These are phyloP conservation scores for Picochlorum sp. DNA, from an alignment of 139 green algal species.

Conservation along the genomic window DNA sequence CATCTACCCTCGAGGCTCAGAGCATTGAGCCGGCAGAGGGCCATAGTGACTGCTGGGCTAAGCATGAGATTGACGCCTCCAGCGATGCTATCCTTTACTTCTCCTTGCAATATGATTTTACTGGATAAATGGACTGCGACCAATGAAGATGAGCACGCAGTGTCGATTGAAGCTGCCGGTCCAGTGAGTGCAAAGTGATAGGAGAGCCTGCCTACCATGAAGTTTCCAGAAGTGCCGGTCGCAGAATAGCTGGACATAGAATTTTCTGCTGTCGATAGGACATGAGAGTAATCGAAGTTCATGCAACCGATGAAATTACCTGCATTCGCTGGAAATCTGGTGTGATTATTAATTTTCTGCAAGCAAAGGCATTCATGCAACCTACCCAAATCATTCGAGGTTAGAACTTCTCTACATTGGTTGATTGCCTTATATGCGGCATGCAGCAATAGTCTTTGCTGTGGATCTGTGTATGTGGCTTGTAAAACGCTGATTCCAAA, in stretches of 20 bases:
- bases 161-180: slow-evolving; percentile 44
- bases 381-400: no score
- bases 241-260: neutral
- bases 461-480: slow-evolving; percentile 53
- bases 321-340: neutral
- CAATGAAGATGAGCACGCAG: slow-evolving; percentile 48
- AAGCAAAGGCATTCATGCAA: no score
- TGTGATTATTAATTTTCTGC: no score
- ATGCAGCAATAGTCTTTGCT: slow-evolving; percentile 62
- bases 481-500: slow-evolving; percentile 52
- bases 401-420: no score
- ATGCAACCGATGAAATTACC: slow-evolving; percentile 45
- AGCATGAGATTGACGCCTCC: slow-evolving; percentile 37
- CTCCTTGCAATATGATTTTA: slow-evolving; percentile 8
- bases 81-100: slow-evolving; percentile 10
- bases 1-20: slow-evolving; percentile 42
- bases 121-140: slow-evolving; percentile 35
- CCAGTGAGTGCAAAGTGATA: slow-evolving; percentile 45
- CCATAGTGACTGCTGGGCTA: slow-evolving; percentile 10
- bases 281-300: slow-evolving; percentile 35
- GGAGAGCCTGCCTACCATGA: slow-evolving; percentile 45
- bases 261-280: neutral
- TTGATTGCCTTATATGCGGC: no score
- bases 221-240: slow-evolving; percentile 23
- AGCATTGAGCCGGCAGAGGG: slow-evolving; percentile 33